Evolutionary conservation across 2,329 filamentous ascomycete genomes (phyloP).

Genomic region (Cytospora piceicola): DNA sequence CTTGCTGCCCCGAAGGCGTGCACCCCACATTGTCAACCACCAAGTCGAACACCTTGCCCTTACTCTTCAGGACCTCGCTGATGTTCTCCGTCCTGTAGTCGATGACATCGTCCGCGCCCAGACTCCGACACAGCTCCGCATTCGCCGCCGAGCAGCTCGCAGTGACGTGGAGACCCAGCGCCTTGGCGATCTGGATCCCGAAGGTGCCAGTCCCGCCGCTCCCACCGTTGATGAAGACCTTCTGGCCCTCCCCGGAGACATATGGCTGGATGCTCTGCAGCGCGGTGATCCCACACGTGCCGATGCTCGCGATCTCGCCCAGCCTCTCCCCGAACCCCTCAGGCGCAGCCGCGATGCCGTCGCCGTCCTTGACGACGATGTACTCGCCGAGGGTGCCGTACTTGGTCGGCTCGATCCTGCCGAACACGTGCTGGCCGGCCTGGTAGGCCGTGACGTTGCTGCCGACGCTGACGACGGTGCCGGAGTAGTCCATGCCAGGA

Average conservation of each 20-base stretch:
- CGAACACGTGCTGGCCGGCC: constrained; percentile 51
- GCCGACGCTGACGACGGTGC: constrained; percentile 46
- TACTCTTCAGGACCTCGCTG: constrained; percentile 48
- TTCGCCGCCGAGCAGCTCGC: constrained; percentile 62
- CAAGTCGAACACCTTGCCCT: constrained; percentile 54
- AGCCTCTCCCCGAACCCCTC: constrained; percentile 42
- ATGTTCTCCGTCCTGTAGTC: constrained; percentile 61
- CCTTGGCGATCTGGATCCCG: constrained; percentile 66
- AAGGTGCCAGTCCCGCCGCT: constrained; percentile 65
- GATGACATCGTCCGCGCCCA: constrained; percentile 68
- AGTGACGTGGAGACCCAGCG: constrained; percentile 61
- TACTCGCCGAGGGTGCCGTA: constrained; percentile 47
- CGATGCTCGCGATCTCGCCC: constrained; percentile 48
- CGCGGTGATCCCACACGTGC: constrained; percentile 52
- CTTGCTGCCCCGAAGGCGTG: constrained; percentile 39
- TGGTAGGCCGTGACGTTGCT: constrained; percentile 38
- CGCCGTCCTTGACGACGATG: constrained; percentile 35
- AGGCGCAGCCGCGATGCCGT: constrained; percentile 45
- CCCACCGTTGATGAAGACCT: constrained; percentile 67
- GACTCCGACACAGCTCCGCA: constrained; percentile 55
- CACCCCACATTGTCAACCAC: constrained; percentile 62
- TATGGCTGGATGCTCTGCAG: constrained; percentile 52
- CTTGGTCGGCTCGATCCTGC: constrained; percentile 37
- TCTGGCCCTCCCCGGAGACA: constrained; percentile 47
- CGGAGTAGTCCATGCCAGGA: constrained; percentile 56